A percentile compares a stretch with the other conserved stretches of the same genome.
phyloP scores from a whole-genome alignment of 139 green algal genomes.

The Penium margaritaceum region DNA sequence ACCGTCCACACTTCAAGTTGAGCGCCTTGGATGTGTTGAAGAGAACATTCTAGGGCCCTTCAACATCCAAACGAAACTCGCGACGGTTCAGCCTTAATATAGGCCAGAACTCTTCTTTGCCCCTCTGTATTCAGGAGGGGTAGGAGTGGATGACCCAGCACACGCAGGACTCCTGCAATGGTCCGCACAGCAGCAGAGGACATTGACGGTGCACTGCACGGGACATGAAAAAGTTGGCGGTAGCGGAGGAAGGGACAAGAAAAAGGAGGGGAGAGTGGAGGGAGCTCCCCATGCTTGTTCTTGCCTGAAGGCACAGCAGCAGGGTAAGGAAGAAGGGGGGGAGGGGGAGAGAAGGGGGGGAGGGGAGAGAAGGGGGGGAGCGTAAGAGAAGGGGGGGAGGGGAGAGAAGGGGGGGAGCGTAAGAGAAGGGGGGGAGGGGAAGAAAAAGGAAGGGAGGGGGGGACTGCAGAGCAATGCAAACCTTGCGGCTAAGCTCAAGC shows the following conservation, averaged over 20 bases:
- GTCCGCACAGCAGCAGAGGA: not conserved
- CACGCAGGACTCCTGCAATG: not conserved
- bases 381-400: too few species aligned
- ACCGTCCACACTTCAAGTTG: not conserved
- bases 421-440: too few species aligned
- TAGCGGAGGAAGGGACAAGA: too few species aligned
- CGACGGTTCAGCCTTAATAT: too few species aligned
- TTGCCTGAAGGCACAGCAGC: not conserved
- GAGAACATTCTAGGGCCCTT: not conserved
- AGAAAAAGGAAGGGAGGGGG: too few species aligned
- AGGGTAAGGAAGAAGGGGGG: not conserved
- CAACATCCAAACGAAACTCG: too few species aligned
- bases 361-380: too few species aligned
- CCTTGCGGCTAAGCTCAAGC: conserved; percentile 29
- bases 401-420: too few species aligned
- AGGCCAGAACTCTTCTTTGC: conserved; percentile 10
- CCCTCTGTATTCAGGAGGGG: too few species aligned
- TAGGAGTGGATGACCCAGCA: not conserved
- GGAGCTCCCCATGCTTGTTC: too few species aligned
- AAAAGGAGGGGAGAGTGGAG: not conserved
- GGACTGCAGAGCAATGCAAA: conserved; percentile 8
- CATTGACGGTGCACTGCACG: too few species aligned
- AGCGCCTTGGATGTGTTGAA: not conserved
- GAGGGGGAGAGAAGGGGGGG: not conserved
- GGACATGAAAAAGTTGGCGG: too few species aligned